Percentiles rank a stretch among this genome's conserved stretches.
These are phyloP conservation scores for Ehretia macrophylla DNA, from an alignment of 257 asterid species.

Conservation along the genomic window DNA sequence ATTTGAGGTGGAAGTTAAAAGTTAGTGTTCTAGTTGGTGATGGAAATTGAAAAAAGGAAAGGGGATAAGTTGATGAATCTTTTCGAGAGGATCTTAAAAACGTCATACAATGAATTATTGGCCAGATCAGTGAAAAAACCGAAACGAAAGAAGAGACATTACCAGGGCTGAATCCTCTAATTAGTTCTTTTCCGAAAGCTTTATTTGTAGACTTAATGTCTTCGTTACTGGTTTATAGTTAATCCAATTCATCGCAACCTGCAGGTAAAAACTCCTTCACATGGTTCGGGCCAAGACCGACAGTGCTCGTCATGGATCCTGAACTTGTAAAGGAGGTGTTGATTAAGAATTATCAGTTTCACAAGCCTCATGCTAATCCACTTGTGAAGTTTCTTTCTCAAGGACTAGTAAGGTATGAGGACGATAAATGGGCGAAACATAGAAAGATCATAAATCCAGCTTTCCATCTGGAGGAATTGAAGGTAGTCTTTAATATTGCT, in stretches of 20 bases:
- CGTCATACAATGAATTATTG: no score
- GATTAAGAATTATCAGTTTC: slow-evolving; percentile 21
- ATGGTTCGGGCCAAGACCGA: slow-evolving; percentile 59
- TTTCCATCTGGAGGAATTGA: slow-evolving; percentile 49
- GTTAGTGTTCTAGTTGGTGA: no score
- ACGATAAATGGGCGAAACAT: slow-evolving; percentile 59
- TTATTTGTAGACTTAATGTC: background rate
- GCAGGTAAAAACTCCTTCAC: slow-evolving; percentile 41
- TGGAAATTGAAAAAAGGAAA: no score
- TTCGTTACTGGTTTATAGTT: no score
- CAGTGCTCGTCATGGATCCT: slow-evolving; percentile 31
- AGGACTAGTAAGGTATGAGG: slow-evolving; percentile 34
- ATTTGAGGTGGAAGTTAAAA: no score
- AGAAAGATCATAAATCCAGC: slow-evolving; percentile 58
- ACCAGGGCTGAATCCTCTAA: no score
- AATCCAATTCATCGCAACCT: background rate
- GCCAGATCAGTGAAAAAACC: no score
- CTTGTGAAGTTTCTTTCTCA: slow-evolving; percentile 22
- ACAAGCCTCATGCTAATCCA: slow-evolving; percentile 37
- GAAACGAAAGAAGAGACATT: no score
- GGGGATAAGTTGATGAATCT: no score
- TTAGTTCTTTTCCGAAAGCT: no score
- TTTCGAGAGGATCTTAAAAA: no score
- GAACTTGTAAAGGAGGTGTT: slow-evolving; percentile 45
- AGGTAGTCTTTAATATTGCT: slow-evolving; percentile 19